A percentile compares a stretch with the other conserved stretches of the same genome.
These are phyloP conservation scores for Remersonia thermophila DNA, from an alignment of 2,329 filamentous ascomycete species.

Conservation along the genomic window DNA sequence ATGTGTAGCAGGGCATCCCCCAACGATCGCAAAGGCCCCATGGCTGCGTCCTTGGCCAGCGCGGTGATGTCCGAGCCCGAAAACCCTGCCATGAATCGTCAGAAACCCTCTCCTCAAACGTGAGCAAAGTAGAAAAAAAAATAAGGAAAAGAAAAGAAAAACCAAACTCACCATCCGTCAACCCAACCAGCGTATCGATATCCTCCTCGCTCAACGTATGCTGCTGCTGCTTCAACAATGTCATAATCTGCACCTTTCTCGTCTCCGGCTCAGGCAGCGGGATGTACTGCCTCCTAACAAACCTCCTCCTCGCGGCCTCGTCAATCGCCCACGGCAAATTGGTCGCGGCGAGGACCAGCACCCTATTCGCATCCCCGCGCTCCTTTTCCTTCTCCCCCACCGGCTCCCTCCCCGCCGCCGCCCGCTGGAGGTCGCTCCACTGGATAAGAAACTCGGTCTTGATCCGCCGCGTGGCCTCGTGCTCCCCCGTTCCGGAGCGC, in stretches of 20 bases:
- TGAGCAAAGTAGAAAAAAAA: neutral
- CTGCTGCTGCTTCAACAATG: constrained; percentile 74
- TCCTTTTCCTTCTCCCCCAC: constrained; percentile 51
- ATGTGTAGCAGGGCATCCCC: constrained; percentile 84
- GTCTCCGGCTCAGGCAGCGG: constrained; percentile 80
- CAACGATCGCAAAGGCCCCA: constrained; percentile 83
- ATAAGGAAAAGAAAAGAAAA: neutral
- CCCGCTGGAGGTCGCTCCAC: constrained; percentile 88
- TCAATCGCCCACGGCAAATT: constrained; percentile 98
- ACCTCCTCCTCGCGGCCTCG: constrained; percentile 79
- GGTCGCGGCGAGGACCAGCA: constrained; percentile 87
- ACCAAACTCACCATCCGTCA: constrained; percentile 68
- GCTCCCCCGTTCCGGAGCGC: constrained; percentile 70
- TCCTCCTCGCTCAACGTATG: constrained; percentile 63
- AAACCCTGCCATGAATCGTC: constrained; percentile 60
- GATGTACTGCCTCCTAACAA: constrained; percentile 91
- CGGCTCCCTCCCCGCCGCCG: constrained; percentile 69
- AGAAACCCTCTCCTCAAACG: no score
- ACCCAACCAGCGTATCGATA: constrained; percentile 57
- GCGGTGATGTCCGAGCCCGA: constrained; percentile 95
- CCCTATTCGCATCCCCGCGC: constrained; percentile 70
- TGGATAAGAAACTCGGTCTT: constrained; percentile 98
- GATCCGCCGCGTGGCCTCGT: constrained; percentile 84
- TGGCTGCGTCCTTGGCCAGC: constrained; percentile 91
- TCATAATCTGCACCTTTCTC: constrained; percentile 64